Base-by-base conservation (phyloP, 176 grass and related monocot genomes). In the Dendrocalamus sinicus region DNA sequence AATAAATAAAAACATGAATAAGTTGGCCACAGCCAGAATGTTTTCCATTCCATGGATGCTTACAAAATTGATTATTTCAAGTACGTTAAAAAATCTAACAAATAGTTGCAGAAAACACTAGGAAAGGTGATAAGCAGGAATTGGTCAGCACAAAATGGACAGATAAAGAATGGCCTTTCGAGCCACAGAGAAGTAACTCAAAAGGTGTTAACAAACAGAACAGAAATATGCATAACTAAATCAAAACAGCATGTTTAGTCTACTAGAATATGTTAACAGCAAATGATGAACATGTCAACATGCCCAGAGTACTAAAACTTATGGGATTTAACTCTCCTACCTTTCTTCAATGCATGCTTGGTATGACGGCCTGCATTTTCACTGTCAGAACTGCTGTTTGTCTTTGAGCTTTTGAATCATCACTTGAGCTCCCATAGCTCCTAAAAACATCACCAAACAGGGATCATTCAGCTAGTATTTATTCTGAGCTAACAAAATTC, bases 351-450 rank as follows among this genome's bases (percentile, higher is more conserved):
- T 10, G 59, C 81, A 76, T 23, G 64, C 47, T 86, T 95, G 71
- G 70, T 67, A 52, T 3, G 72, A 60, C 26, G 54, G 11, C 41
- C 68, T 62, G 28, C 65, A 61, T 40, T 91, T 87, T 83, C 88
- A 89, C 67, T 58, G 22, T 87, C 93, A 81, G 88, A 87, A 76
- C 88, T 85, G 28, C 80, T 50, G 19, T 59, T 82, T 64, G 88
- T 83, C 77, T 76, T 86, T 69, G 77, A 89, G 78, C 83, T 89
- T 79, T 45, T 44, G 91, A 92, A 74, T 85, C 80, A 70, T 87
- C 83, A 89, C 91, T 95, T 40, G 86, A 91, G 80, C 80, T 84
- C 45, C 39, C 76, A 64, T 87, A 84, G 43, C 88, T 89, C 72
- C 93, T 95, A 59, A 57, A 86, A 72, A 75, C 20, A 60, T 22